phyloP scores from a whole-genome alignment of 768 basidiomycete genomes.

The Termitomyces eurrhizus region DNA sequence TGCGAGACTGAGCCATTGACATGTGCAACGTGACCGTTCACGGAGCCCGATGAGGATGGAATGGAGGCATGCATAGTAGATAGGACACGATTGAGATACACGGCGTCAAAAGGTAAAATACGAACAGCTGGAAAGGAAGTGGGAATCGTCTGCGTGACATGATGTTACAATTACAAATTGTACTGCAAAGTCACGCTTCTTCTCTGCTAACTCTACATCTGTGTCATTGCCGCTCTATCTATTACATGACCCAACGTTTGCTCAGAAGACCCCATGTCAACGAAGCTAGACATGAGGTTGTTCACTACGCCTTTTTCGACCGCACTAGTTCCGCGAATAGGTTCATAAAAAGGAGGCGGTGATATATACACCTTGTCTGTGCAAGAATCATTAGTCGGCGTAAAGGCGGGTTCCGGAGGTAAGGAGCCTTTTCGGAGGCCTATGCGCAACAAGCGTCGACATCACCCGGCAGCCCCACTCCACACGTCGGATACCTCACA shows the following conservation, averaged over 20 bases:
- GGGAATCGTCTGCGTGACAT: slow-evolving; percentile 16
- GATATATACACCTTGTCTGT: slow-evolving; percentile 28
- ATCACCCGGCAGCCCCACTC: too few relatives aligned
- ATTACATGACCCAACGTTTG: slow-evolving; percentile 40
- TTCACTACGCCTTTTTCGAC: slow-evolving; percentile 33
- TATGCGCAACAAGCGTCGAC: too few relatives aligned
- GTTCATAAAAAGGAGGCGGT: slow-evolving; percentile 46
- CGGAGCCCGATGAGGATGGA: slow-evolving; percentile 36
- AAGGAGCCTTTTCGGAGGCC: too few relatives aligned
- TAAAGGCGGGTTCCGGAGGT: too few relatives aligned
- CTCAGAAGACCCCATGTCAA: slow-evolving; percentile 38
- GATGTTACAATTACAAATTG: slow-evolving; percentile 17
- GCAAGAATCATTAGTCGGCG: too few relatives aligned
- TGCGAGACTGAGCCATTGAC: slow-evolving; percentile 47
- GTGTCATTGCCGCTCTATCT: slow-evolving; percentile 19
- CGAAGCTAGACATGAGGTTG: slow-evolving; percentile 60
- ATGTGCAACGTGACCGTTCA: slow-evolving; percentile 50
- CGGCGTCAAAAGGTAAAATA: slow-evolving; percentile 10
- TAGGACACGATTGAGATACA: slow-evolving; percentile 4
- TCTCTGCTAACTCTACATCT: not conserved
- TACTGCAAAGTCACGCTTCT: slow-evolving; percentile 5
- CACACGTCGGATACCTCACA: too few relatives aligned
- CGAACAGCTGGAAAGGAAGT: slow-evolving; percentile 9
- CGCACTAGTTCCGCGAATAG: slow-evolving; percentile 43
- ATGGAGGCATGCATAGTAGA: slow-evolving; percentile 29